These are phyloP conservation scores for Dryas octopetala DNA, from an alignment of 306 rosid species.

Conservation along the genomic window DNA sequence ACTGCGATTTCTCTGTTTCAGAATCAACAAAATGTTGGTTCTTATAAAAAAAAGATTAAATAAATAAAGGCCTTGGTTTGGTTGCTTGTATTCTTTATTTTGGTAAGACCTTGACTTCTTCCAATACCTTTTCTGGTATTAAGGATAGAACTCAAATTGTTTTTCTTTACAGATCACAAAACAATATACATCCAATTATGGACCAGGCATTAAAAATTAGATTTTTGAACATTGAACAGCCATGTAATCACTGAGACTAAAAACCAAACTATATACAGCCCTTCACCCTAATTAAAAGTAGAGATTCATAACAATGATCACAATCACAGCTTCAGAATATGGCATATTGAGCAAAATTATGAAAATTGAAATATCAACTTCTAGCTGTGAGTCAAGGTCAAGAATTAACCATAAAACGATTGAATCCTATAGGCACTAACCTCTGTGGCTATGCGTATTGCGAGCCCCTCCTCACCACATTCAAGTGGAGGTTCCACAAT, in stretches of 20 bases:
- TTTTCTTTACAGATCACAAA: background rate
- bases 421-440: constrained; percentile 35
- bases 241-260: background rate
- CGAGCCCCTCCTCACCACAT: constrained; percentile 84
- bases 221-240: background rate
- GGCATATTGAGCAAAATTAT: background rate
- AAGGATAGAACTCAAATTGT: background rate
- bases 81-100: background rate
- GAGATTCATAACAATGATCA: background rate
- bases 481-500: constrained; percentile 61
- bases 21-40: too few species aligned
- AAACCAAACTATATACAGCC: background rate
- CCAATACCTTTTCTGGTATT: background rate
- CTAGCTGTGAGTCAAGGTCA: background rate
- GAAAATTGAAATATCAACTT: background rate
- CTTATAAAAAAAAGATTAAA: too few species aligned
- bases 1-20: too few species aligned
- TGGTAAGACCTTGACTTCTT: background rate
- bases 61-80: background rate
- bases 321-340: constrained; percentile 7
- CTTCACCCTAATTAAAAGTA: background rate
- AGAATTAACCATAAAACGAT: constrained; percentile 12
- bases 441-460: constrained; percentile 82
- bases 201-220: background rate
- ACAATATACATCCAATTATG: background rate